phyloP scores from a whole-genome alignment of 2,329 filamentous ascomycete genomes.

The Colletotrichum agaves region DNA sequence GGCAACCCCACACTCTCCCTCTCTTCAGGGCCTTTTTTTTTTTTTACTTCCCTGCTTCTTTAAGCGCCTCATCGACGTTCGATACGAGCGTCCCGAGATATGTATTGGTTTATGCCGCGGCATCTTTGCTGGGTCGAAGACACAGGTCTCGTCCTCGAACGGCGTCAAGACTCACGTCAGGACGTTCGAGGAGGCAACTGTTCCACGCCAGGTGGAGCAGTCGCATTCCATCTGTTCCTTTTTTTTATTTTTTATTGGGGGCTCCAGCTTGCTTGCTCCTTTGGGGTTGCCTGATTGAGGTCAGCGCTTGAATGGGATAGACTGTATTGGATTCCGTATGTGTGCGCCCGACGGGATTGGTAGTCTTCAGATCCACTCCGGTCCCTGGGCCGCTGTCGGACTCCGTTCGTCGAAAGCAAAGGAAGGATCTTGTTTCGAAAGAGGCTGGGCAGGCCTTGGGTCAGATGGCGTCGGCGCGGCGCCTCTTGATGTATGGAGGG shows the following conservation, averaged over 20 bases:
- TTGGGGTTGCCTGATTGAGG: neutral
- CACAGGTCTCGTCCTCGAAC: slow-evolving; percentile 9
- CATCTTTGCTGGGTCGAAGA: neutral
- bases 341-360: neutral
- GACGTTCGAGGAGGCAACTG: slow-evolving; percentile 26
- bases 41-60: neutral
- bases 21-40: neutral
- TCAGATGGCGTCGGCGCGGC: slow-evolving; percentile 12
- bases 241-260: too few relatives aligned
- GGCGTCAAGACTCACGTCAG: neutral
- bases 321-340: slow-evolving; percentile 16
- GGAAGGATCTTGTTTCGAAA: neutral
- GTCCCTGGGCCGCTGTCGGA: neutral
- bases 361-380: neutral
- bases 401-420: neutral
- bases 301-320: slow-evolving; percentile 18
- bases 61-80: slow-evolving; percentile 6
- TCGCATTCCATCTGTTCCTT: slow-evolving; percentile 18
- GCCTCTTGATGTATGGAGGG: slow-evolving; percentile 18
- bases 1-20: neutral
- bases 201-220: neutral
- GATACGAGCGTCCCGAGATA: slow-evolving; percentile 12
- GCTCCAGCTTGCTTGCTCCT: neutral
- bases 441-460: slow-evolving; percentile 10
- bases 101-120: slow-evolving; percentile 17